Percentiles rank a stretch among this genome's conserved stretches.
Conservation (phyloP, 2,329 filamentous ascomycete species). For the Stylonectria norvegica region DNA sequence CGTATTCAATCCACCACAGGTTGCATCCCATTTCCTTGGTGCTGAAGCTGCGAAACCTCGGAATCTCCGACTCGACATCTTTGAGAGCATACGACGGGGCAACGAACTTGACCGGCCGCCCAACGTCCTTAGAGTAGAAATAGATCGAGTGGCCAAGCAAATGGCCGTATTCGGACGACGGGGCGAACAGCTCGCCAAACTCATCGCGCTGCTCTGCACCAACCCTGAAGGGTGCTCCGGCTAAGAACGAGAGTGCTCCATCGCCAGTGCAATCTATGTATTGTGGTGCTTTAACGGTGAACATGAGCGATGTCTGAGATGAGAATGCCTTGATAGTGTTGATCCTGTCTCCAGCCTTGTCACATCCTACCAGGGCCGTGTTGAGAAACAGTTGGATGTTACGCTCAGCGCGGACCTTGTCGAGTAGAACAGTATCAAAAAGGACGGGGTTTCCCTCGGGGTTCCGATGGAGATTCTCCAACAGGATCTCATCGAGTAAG, state of each 20-base stretch:
- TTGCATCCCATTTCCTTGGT: conserved; percentile 25
- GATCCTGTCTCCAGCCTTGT: conserved; percentile 21
- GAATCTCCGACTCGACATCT: conserved; percentile 21
- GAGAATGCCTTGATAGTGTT: conserved; percentile 20
- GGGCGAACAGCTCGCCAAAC: conserved; percentile 24
- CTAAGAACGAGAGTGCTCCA: conserved; percentile 21
- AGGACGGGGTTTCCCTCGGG: conserved; percentile 25
- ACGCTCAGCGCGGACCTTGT: conserved; percentile 23
- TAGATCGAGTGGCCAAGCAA: conserved; percentile 27
- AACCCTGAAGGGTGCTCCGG: conserved; percentile 23
- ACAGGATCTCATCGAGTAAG: conserved; percentile 23
- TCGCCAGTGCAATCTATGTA: conserved; percentile 26
- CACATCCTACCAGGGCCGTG: conserved; percentile 20
- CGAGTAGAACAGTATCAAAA: conserved; percentile 22
- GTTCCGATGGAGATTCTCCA: conserved; percentile 25
- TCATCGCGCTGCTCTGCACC: conserved; percentile 22
- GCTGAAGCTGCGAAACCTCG: conserved; percentile 24
- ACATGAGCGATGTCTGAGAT: conserved; percentile 21
- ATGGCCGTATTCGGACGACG: conserved; percentile 23
- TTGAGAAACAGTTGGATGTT: conserved; percentile 24
- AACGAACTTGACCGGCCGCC: conserved; percentile 20
- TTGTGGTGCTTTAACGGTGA: conserved; percentile 28
- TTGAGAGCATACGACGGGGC: conserved; percentile 23
- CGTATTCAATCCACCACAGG: conserved; percentile 28
- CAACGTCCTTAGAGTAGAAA: conserved; percentile 25